Evolutionary conservation across 163 green algal species (phyloP), one percentile per base, ranked within the genome.

Genomic region (Picocystis sp.): DNA sequence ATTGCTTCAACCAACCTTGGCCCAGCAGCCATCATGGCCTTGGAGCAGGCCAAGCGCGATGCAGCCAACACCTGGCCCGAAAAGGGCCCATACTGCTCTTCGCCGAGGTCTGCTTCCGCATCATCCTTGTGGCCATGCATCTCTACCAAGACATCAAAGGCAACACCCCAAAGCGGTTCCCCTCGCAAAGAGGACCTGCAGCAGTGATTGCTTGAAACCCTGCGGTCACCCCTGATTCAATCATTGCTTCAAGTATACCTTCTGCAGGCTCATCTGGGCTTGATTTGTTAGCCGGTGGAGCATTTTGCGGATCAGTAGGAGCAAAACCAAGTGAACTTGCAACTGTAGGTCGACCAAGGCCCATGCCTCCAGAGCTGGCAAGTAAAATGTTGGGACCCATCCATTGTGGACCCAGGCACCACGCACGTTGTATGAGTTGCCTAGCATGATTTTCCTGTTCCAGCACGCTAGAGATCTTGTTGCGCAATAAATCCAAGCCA

Each of bases 81-180:
- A 50, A 94, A 81, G 1, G 84, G 81, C 0, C 83, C 84, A 53
- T 90, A 92, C 43, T 87, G 77, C 19, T 83, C 80, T 60, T 94
- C 84, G 21, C 47, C 17, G 12, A 33, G 24, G 15, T 54, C 47
- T 15, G 17, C 3, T 22, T 54, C 34, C 11, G 34, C 11, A 3
- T 11, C 19, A 34, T 45, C 24, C 11, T 54, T 35, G 3, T 11
- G 3, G 3, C 3, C 13, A 55, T 75, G 61, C 19, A 92, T 55
- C 5, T 71, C 50, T 23, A 76, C 81, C 52, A 92, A 78, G 21
- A 96, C 55, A 51, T 87, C 71, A 41, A 98, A 83, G 1, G 68
- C 73, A 11, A 95, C 69, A 1, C 86, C 88, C 79, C 81, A 95
- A 61, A 98, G 63, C 10, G 84, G 79, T 71, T 98, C n/a, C n/a